Percentiles rank a stretch among this genome's conserved stretches.
Evolutionary conservation across 164 flowering plant genomes (phyloP).

Genomic region (Stephania yunnanensis): DNA sequence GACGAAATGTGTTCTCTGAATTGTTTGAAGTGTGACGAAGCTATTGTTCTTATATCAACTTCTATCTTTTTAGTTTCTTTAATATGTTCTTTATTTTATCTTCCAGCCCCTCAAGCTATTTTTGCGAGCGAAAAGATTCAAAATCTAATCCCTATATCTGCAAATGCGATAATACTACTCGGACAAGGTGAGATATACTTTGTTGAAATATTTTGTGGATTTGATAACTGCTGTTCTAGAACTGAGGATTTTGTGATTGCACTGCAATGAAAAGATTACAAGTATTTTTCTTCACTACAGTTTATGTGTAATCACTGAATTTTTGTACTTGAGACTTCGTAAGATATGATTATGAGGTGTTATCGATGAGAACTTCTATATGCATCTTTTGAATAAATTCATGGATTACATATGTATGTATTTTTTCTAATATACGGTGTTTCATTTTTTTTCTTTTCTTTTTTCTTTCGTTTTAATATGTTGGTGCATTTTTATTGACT

Average conservation of each 20-base stretch:
- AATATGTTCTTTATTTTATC: slow-evolving; percentile 1
- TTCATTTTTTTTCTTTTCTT: background rate
- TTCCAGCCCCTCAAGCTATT: slow-evolving; percentile 51
- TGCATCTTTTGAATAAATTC: background rate
- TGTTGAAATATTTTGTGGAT: background rate
- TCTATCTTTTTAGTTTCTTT: background rate
- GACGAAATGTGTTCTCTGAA: too few relatives aligned
- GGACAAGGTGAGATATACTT: slow-evolving; percentile 60
- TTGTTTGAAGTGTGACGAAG: background rate
- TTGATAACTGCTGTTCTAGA: background rate
- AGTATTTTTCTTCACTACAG: background rate
- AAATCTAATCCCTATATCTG: slow-evolving; percentile 43
- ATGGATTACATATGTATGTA: background rate
- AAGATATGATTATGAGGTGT: background rate
- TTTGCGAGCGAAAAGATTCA: slow-evolving; percentile 73
- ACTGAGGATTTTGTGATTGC: background rate
- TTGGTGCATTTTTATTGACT: background rate
- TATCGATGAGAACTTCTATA: background rate
- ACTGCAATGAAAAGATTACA: background rate
- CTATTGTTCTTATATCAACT: background rate
- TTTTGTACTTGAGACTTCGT: background rate
- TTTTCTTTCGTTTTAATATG: background rate
- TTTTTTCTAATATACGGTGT: too few relatives aligned
- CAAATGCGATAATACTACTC: slow-evolving; percentile 56
- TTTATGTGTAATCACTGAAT: background rate